Base-by-base conservation (phyloP, 176 grass and related monocot species). In the Triticum dicoccoides region DNA sequence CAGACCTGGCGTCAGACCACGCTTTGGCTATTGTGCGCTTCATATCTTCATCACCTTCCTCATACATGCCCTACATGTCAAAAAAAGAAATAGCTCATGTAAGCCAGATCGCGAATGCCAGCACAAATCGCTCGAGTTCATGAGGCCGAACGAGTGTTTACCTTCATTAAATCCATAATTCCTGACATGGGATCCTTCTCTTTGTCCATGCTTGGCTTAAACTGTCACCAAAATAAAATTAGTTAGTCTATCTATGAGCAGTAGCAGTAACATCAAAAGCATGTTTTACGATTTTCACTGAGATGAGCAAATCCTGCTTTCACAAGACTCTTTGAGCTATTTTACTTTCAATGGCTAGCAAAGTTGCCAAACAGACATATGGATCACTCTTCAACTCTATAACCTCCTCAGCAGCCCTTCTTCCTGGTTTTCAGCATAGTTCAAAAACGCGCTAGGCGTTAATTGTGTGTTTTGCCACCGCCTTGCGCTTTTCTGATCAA, bases 111-210 rank as follows among this genome's bases (percentile, higher is more conserved):
- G 75, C 9, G 34, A 41, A 39, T 33, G 42, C 3, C 37, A 30
- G 2, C 58, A 8, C 21, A n/a, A 18, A 47, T 23, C 20, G 38
- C 64, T 69, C 12, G 65, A 54, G 20, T 30, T 30, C 3, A 65
- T 15, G 1, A 27, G 9, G 23, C 30, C 0, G 5, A 17, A 23
- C 6, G 35, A 11, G 4, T 6, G 32, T 27, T 79, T 88, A 94
- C 96, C 93, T 98, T 98, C 93, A 98, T 95, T 47, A 98, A 89
- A 87, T 98, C 86, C 93, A 98, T 95, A 24, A 95, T 92, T 82
- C 96, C 96, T 15, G 96, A 89, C 96, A 98, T 98, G 5, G 96
- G 96, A 62, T 98, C 91, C 82, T 93, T 94, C 21, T 94, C 90
- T 79, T 95, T 94, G 58, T 51, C 91, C 54, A 87, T 61, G 81